Percentiles rank a stretch among this genome's conserved stretches.
Evolutionary conservation across 768 basidiomycete genomes (phyloP).

Genomic region (Mycena sanguinolenta): DNA sequence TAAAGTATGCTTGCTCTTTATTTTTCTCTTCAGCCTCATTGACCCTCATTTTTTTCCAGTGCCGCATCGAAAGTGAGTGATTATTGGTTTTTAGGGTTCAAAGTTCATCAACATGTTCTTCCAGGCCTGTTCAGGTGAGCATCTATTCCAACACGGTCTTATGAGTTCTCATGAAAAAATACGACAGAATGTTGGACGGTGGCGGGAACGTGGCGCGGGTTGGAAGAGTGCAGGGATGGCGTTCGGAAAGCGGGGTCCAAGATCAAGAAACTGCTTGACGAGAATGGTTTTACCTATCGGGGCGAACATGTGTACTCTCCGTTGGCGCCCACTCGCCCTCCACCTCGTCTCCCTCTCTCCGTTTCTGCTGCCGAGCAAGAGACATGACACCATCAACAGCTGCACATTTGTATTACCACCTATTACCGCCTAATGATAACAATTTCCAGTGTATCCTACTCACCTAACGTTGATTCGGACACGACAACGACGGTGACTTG

Average conservation of each 20-base stretch:
- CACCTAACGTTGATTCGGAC: not conserved
- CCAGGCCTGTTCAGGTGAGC: slow-evolving; percentile 35
- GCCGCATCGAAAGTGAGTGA: slow-evolving; percentile 67
- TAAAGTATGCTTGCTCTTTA: too few relatives aligned
- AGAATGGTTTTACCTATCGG: slow-evolving; percentile 56
- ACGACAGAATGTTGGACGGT: slow-evolving; percentile 81
- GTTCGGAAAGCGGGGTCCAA: slow-evolving; percentile 73
- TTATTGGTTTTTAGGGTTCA: not conserved
- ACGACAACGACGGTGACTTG: not conserved
- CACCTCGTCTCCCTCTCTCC: slow-evolving; percentile 21
- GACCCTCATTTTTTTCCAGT: too few relatives aligned
- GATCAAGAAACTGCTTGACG: slow-evolving; percentile 70
- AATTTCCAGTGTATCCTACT: not conserved
- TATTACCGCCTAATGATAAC: slow-evolving; percentile 22
- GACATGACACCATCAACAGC: not conserved
- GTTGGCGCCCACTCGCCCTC: slow-evolving; percentile 30
- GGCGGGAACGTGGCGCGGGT: slow-evolving; percentile 75
- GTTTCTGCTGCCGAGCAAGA: not conserved
- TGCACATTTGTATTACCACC: slow-evolving; percentile 19
- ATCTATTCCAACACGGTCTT: not conserved
- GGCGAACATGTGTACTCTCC: slow-evolving; percentile 31
- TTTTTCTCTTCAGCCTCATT: too few relatives aligned
- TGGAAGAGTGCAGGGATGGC: slow-evolving; percentile 73
- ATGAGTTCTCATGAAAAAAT: slow-evolving; percentile 30
- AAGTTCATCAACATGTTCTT: slow-evolving; percentile 1